Conservation (phyloP, 805 yeast species). For the Starmerella stellata region DNA sequence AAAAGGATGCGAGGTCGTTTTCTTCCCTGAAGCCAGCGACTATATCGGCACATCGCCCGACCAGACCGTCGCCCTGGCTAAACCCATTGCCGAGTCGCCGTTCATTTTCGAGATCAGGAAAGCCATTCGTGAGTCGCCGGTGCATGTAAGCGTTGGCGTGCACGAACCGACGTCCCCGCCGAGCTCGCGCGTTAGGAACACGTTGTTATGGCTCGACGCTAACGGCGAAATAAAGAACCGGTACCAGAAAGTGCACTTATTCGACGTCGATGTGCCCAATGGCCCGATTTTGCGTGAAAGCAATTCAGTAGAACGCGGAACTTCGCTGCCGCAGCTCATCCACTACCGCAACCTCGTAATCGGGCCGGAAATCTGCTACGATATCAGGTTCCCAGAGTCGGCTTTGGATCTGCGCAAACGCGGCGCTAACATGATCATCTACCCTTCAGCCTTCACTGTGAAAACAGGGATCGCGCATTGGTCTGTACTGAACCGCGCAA, state of each 20-base stretch:
- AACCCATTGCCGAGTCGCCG: constrained; percentile 26
- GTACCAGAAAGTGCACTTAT: constrained; percentile 75
- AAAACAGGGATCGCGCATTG: constrained; percentile 87
- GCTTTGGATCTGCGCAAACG: constrained; percentile 41
- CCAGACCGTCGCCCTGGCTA: constrained; percentile 47
- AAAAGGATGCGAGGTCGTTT: constrained; percentile 45
- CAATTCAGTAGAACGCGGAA: constrained; percentile 68
- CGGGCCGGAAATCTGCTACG: constrained; percentile 60
- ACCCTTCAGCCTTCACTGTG: constrained; percentile 84
- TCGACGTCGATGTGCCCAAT: constrained; percentile 64
- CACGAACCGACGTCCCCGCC: constrained; percentile 51
- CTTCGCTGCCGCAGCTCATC: constrained; percentile 46
- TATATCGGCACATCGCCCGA: constrained; percentile 54
- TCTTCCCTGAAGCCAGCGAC: constrained; percentile 89
- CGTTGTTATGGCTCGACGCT: constrained; percentile 50
- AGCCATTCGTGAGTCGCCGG: constrained; percentile 29
- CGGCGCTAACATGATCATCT: constrained; percentile 66
- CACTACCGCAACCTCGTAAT: constrained; percentile 68
- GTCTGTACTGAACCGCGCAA: constrained; percentile 56
- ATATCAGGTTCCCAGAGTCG: constrained; percentile 64
- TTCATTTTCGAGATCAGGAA: constrained; percentile 30
- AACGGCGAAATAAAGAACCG: constrained; percentile 46
- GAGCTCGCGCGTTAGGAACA: constrained; percentile 41
- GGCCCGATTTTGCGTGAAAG: constrained; percentile 73
- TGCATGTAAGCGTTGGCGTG: constrained; percentile 63